These are phyloP conservation scores for Naegleria fowleri DNA, from an alignment of 208 protist species.

Conservation along the genomic window DNA sequence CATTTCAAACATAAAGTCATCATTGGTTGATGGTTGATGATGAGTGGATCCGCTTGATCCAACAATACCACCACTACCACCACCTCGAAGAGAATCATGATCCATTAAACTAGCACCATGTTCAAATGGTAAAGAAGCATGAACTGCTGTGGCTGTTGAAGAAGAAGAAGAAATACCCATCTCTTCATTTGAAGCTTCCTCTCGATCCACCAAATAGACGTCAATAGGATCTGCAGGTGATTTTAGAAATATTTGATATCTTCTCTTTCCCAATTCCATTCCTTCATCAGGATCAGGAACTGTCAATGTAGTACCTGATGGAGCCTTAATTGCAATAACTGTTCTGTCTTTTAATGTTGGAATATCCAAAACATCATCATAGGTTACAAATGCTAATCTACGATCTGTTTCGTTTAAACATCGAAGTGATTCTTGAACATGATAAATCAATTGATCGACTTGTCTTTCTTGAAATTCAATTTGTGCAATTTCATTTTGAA, in stretches of 20 bases:
- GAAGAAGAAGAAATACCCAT: background rate
- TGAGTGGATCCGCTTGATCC: too few relatives aligned
- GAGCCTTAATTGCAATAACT: conserved; percentile 56
- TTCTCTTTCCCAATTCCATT: background rate
- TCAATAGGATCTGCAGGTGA: conserved; percentile 5
- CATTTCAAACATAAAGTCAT: background rate
- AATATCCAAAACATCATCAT: conserved; percentile 48
- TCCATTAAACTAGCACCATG: background rate
- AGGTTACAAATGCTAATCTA: conserved; percentile 38
- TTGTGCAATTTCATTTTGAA: conserved; percentile 20
- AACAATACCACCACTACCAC: too few relatives aligned
- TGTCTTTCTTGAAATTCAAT: conserved; percentile 21
- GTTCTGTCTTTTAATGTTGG: conserved; percentile 46
- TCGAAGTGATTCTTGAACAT: conserved; percentile 5
- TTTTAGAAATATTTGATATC: conserved; percentile 28
- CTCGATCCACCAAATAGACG: background rate
- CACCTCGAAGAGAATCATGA: background rate
- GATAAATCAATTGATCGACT: background rate
- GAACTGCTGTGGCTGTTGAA: too few relatives aligned
- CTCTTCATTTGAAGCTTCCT: background rate
- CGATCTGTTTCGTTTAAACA: background rate
- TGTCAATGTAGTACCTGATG: conserved; percentile 50
- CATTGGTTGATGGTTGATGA: too few relatives aligned
- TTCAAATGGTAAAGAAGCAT: background rate
- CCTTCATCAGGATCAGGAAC: conserved; percentile 54